A percentile compares a stretch with the other conserved stretches of the same genome.
phyloP scores from a whole-genome alignment of 2,329 filamentous ascomycete species.

The Ophiobolus disseminans region DNA sequence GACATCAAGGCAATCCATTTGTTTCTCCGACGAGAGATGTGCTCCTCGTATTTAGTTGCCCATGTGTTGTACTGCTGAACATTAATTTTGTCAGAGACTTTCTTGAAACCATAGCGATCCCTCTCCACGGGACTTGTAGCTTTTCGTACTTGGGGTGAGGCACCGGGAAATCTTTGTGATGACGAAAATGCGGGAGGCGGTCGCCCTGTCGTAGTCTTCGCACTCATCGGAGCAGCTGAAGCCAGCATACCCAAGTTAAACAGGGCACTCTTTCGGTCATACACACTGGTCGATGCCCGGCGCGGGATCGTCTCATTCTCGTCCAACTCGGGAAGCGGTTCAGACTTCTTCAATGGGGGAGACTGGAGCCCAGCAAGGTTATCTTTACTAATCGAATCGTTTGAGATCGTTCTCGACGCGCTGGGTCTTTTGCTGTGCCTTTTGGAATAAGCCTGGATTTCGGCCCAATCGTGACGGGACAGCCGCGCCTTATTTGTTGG shows the following conservation, averaged over 20 bases:
- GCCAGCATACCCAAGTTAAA: constrained; percentile 33
- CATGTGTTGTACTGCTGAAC: constrained; percentile 81
- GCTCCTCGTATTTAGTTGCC: constrained; percentile 76
- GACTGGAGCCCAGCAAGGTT: constrained; percentile 22
- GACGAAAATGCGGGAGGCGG: neutral
- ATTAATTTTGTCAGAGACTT: constrained; percentile 79
- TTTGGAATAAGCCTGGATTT: constrained; percentile 42
- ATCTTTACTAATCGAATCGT: constrained; percentile 17
- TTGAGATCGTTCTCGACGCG: constrained; percentile 22
- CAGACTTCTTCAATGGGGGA: constrained; percentile 30
- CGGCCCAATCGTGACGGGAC: constrained; percentile 46
- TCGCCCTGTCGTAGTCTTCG: constrained; percentile 9
- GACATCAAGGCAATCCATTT: constrained; percentile 85
- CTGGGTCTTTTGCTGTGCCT: constrained; percentile 34
- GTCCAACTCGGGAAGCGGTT: constrained; percentile 42
- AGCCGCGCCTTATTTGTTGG: constrained; percentile 38
- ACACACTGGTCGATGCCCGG: constrained; percentile 45
- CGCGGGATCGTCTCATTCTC: constrained; percentile 44
- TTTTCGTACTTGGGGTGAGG: constrained; percentile 23
- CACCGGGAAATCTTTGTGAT: constrained; percentile 4
- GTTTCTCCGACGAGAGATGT: constrained; percentile 74
- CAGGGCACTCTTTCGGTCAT: constrained; percentile 41
- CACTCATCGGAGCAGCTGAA: constrained; percentile 13
- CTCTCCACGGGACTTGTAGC: constrained; percentile 54
- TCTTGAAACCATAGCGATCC: constrained; percentile 92